phyloP scores from a whole-genome alignment of 768 basidiomycete species.

The Suillus subalutaceus region DNA sequence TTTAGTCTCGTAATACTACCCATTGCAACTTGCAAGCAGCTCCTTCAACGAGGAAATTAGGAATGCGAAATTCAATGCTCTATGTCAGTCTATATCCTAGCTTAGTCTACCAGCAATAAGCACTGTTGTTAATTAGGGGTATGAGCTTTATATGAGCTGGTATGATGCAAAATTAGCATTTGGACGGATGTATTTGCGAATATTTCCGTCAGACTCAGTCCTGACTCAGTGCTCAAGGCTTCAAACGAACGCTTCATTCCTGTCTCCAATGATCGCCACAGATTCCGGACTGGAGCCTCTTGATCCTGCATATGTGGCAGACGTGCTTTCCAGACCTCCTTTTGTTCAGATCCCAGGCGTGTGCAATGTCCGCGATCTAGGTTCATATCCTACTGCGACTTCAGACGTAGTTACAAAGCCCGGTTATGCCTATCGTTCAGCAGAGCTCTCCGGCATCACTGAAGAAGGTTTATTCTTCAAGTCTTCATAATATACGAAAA shows the following conservation, averaged over 20 bases:
- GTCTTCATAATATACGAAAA: background rate
- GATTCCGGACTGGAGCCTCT: constrained; percentile 55
- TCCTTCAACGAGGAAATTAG: background rate
- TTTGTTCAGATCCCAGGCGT: constrained; percentile 76
- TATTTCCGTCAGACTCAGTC: background rate
- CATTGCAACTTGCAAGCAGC: too few relatives aligned
- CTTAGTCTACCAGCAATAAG: background rate
- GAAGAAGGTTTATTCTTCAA: constrained; percentile 55
- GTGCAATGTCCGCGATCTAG: constrained; percentile 75
- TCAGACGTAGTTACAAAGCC: constrained; percentile 60
- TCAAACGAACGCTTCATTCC: background rate
- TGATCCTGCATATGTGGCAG: constrained; percentile 65
- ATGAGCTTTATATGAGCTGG: background rate
- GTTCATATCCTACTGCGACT: constrained; percentile 54
- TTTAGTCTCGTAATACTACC: too few relatives aligned
- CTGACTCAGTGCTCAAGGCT: background rate
- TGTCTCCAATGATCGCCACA: constrained; percentile 22
- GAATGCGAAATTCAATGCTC: background rate
- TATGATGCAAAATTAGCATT: background rate
- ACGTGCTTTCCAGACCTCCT: constrained; percentile 67
- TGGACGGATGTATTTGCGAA: background rate
- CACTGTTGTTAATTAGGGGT: background rate
- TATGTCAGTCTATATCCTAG: background rate
- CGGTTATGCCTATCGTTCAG: constrained; percentile 63
- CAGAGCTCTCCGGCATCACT: constrained; percentile 72